Base-by-base conservation (phyloP, 345 rosid genomes). In the Cardiospermum halicacabum region DNA sequence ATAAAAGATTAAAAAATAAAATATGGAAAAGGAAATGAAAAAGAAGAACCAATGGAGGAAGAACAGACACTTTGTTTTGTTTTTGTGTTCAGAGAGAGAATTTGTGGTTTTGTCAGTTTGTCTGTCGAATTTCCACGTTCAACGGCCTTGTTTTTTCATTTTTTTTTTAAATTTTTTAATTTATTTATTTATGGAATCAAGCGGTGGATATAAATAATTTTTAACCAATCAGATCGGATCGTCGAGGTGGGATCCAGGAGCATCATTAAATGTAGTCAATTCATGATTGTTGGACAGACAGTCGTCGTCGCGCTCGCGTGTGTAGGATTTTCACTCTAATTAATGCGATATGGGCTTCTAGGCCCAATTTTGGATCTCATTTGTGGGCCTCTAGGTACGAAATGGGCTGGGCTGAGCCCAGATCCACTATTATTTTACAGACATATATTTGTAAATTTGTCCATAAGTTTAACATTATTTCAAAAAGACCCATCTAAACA, bases 21-120 rank as follows among this genome's bases (percentile, higher is more conserved):
- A 26, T 12, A 58, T 28, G 18, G 15, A 11, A 26, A 12, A 43
- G 3, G n/a, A 43, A 30, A 19, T n/a, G 9, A 11, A 28, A 27
- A 10, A 39, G 11, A 15, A 4, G 22, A 26, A 11, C 48, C 67
- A 22, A 51, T 32, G 5, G 34, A 51, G 3, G 31, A 53, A n/a
- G n/a, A n/a, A n/a, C n/a, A n/a, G n/a, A 18, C 34, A 27, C 53
- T 54, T 65, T 28, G 6, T 21, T 40, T 30, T 25, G 7, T n/a
- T n/a, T 34, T 34, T 4, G 39, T 34, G 9, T 25, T 36, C n/a
- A 34, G 49, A 57, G 54, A 69, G 53, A 34, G 53, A 16, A 47
- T 19, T 34, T n/a, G 72, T 48, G 69, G 57, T 42, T 28, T 60
- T 67, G 71, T 79, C 78, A 64, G 49, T 3, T 56, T 67, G 48